These are phyloP conservation scores for Gossypium stocksii DNA, from an alignment of 345 rosid species.

Conservation along the genomic window DNA sequence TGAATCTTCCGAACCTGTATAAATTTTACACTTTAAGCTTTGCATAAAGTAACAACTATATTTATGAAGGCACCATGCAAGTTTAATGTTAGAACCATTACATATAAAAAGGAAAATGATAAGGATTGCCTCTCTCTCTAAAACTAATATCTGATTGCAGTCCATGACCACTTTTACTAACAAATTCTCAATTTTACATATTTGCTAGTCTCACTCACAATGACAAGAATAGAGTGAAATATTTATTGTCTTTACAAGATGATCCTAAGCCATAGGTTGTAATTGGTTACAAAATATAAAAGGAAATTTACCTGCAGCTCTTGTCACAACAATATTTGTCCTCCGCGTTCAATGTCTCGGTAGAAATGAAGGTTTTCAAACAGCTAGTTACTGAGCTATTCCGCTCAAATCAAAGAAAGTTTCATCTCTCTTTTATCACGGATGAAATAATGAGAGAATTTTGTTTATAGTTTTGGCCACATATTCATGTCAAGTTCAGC, in stretches of 20 bases:
- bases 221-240: neutral
- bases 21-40: neutral
- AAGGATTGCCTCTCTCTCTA: neutral
- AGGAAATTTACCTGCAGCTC: conserved; percentile 81
- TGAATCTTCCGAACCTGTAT: neutral
- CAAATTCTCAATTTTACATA: neutral
- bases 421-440: conserved; percentile 92
- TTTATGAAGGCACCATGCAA: neutral
- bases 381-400: conserved; percentile 70
- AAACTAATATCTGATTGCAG: neutral
- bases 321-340: conserved; percentile 99
- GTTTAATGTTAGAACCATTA: neutral
- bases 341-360: conserved; percentile 97
- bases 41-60: neutral
- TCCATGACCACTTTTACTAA: conserved; percentile 3
- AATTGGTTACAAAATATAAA: neutral
- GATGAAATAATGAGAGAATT: conserved; percentile 19
- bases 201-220: neutral
- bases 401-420: conserved; percentile 94
- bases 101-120: neutral
- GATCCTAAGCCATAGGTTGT: neutral
- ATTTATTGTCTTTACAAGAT: neutral
- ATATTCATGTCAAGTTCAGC: no score
- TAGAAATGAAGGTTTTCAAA: conserved; percentile 59
- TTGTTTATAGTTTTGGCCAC: no score